A percentile compares a stretch with the other conserved stretches of the same genome.
Evolutionary conservation across 2,329 filamentous ascomycete genomes (phyloP).

Genomic region (Aspergillus quadrilineatus): DNA sequence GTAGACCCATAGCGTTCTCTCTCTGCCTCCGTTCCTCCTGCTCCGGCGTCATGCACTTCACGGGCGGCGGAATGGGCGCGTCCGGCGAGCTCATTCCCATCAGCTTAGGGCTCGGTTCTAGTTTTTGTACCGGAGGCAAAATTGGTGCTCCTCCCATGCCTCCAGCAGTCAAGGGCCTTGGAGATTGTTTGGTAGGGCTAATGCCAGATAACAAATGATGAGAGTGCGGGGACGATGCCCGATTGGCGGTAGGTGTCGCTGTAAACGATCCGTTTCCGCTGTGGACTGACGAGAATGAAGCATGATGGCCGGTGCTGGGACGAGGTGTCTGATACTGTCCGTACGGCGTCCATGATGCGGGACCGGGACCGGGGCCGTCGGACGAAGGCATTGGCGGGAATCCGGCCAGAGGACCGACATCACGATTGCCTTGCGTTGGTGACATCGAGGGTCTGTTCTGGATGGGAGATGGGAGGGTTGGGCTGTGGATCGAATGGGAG

Average conservation of each 20-base stretch:
- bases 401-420: constrained; percentile 48
- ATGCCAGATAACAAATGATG: constrained; percentile 45
- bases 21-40: constrained; percentile 42
- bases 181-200: constrained; percentile 48
- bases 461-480: constrained; percentile 39
- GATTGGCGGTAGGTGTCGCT: constrained; percentile 32
- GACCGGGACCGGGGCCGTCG: constrained; percentile 25
- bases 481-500: constrained; percentile 40
- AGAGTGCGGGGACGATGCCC: constrained; percentile 39
- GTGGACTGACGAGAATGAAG: constrained; percentile 30
- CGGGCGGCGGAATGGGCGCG: constrained; percentile 42
- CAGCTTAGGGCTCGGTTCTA: constrained; percentile 46
- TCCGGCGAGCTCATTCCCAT: constrained; percentile 46
- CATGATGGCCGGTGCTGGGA: constrained; percentile 29
- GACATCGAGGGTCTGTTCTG: constrained; percentile 50
- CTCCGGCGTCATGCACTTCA: constrained; percentile 46
- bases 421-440: constrained; percentile 50
- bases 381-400: constrained; percentile 35
- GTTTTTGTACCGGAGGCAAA: constrained; percentile 41
- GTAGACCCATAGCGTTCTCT: constrained; percentile 35
- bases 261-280: constrained; percentile 35
- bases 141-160: constrained; percentile 36
- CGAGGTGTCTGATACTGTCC: constrained; percentile 32
- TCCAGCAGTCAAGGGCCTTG: constrained; percentile 38
- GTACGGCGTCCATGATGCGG: constrained; percentile 34